A percentile compares a stretch with the other conserved stretches of the same genome.
These are phyloP conservation scores for Lophium mytilinum DNA, from an alignment of 495 filamentous ascomycete genomes.

Conservation along the genomic window DNA sequence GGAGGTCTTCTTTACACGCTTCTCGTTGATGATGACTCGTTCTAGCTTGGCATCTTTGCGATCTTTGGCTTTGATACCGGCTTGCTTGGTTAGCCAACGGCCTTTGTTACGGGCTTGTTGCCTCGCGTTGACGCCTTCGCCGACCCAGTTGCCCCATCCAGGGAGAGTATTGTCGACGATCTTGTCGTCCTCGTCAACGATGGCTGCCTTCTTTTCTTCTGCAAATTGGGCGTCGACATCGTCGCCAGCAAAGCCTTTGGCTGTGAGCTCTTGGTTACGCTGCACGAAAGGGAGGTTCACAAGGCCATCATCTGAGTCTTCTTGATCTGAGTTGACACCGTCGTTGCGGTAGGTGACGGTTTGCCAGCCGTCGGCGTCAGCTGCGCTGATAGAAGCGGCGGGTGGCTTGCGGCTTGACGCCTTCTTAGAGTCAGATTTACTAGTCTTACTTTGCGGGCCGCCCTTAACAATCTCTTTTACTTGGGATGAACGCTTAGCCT, in stretches of 20 bases:
- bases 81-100: slow-evolving; percentile 53
- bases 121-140: slow-evolving; percentile 64
- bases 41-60: slow-evolving; percentile 75
- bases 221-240: slow-evolving; percentile 80
- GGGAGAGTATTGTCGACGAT: slow-evolving; percentile 76
- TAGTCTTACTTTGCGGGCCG: neutral
- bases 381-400: slow-evolving; percentile 11
- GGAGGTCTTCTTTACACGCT: slow-evolving; percentile 81
- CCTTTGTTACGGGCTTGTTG: slow-evolving; percentile 48
- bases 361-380: slow-evolving; percentile 31
- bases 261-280: slow-evolving; percentile 73
- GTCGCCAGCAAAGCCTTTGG: slow-evolving; percentile 80
- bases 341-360: slow-evolving; percentile 25
- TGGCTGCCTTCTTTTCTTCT: slow-evolving; percentile 64
- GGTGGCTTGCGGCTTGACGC: slow-evolving; percentile 6
- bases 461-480: neutral
- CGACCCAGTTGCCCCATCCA: slow-evolving; percentile 89
- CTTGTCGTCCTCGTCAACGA: slow-evolving; percentile 77
- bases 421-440: slow-evolving; percentile 5
- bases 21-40: slow-evolving; percentile 88
- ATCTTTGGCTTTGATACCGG: slow-evolving; percentile 68
- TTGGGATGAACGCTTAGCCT: slow-evolving; percentile 3
- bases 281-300: slow-evolving; percentile 48
- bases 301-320: slow-evolving; percentile 44
- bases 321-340: slow-evolving; percentile 19